Evolutionary conservation across 2,329 filamentous ascomycete species (phyloP).

Genomic region (Lasiodiplodia citricola): DNA sequence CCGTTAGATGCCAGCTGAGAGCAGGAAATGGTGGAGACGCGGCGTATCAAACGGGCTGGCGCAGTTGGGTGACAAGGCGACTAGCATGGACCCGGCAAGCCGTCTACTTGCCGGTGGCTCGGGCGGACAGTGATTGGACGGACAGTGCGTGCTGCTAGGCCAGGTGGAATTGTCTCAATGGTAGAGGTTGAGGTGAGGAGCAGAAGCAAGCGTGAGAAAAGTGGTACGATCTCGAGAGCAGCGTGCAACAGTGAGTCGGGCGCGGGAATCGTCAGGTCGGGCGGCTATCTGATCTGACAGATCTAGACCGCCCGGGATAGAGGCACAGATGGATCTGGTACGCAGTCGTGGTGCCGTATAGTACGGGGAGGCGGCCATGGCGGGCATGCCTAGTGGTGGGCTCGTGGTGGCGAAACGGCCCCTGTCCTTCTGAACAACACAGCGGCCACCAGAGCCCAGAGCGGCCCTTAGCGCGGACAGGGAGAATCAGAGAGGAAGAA

Average conservation of each 20-base stretch:
- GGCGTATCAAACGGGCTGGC: not conserved
- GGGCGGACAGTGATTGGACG: not conserved
- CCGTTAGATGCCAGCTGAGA: not conserved
- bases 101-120: not conserved
- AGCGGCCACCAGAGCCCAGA: not conserved
- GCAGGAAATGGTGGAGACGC: not conserved
- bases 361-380: not conserved
- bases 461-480: not conserved
- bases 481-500: not conserved
- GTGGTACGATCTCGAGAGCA: not conserved
- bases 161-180: not conserved
- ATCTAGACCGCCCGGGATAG: not conserved
- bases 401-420: constrained; percentile 16
- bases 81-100: constrained; percentile 1
- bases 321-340: constrained; percentile 9
- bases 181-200: not conserved
- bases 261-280: not conserved
- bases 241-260: not conserved
- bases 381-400: not conserved
- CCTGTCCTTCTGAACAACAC: not conserved
- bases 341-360: not conserved
- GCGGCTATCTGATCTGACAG: constrained; percentile 9
- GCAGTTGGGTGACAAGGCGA: not conserved
- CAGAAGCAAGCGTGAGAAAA: not conserved
- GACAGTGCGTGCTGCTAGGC: not conserved